Percentiles rank a stretch among this genome's conserved stretches.
Conservation (phyloP, 768 basidiomycete species). For the Trametes villosa region DNA sequence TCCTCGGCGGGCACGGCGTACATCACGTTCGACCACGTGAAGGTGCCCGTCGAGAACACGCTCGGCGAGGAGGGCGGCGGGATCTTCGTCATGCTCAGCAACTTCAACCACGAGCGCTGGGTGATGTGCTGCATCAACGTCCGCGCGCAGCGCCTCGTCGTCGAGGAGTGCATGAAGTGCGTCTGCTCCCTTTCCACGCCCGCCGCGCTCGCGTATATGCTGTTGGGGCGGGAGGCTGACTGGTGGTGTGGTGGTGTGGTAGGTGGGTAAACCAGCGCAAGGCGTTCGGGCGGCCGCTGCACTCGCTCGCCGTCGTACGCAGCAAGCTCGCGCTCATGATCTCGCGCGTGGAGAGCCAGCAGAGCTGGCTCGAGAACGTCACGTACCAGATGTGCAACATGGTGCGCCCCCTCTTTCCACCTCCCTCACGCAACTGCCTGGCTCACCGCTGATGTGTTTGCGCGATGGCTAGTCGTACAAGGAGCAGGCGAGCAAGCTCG, state of each 20-base stretch:
- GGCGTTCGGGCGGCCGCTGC: conserved; percentile 90
- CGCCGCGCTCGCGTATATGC: too few relatives aligned
- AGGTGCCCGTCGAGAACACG: conserved; percentile 85
- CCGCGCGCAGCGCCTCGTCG: conserved; percentile 62
- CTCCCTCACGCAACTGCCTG: not conserved
- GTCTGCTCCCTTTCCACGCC: too few relatives aligned
- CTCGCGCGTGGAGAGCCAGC: conserved; percentile 75
- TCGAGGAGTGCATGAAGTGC: conserved; percentile 85
- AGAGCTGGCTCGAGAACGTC: conserved; percentile 83
- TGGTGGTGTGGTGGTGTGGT: not conserved
- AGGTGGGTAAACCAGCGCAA: conserved; percentile 88
- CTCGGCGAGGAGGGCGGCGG: conserved; percentile 82
- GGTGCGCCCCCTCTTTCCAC: conserved; percentile 39
- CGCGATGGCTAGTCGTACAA: conserved; percentile 56
- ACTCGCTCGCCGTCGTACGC: conserved; percentile 86
- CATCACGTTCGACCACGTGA: conserved; percentile 81
- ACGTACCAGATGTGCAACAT: conserved; percentile 91
- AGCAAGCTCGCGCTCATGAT: conserved; percentile 90
- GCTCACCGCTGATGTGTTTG: conserved; percentile 24
- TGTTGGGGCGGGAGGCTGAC: too few relatives aligned
- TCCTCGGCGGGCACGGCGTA: conserved; percentile 84
- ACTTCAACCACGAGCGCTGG: conserved; percentile 96
- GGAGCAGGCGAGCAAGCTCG: conserved; percentile 72
- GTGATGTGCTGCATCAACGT: conserved; percentile 82
- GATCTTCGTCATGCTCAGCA: conserved; percentile 63